phyloP scores from a whole-genome alignment of 2,329 filamentous ascomycete genomes.

The Diaporthe vexans region DNA sequence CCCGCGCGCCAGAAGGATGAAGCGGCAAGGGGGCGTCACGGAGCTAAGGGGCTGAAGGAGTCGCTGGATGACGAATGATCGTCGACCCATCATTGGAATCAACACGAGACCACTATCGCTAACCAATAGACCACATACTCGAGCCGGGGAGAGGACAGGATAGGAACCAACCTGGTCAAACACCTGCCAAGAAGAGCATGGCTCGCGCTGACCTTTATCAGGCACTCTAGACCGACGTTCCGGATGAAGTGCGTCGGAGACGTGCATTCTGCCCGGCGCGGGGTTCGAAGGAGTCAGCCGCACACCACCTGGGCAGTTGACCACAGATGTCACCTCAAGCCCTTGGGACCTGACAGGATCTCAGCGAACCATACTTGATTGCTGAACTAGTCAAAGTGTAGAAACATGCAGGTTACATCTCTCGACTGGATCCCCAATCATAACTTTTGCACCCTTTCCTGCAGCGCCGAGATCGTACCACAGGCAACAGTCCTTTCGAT shows the following conservation, averaged over 20 bases:
- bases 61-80: constrained; percentile 15
- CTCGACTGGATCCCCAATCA: too few relatives aligned
- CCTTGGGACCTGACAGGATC: background rate
- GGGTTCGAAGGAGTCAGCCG: background rate
- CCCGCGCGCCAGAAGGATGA: constrained; percentile 20
- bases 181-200: constrained; percentile 31
- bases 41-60: constrained; percentile 16
- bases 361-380: background rate
- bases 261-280: background rate
- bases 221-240: background rate
- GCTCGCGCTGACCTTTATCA: constrained; percentile 30
- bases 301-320: constrained; percentile 7
- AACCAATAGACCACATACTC: constrained; percentile 1
- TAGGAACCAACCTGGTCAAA: constrained; percentile 4
- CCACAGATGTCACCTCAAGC: background rate
- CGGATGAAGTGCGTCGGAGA: background rate
- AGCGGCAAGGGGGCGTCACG: background rate
- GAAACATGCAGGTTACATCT: too few relatives aligned
- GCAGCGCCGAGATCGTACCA: background rate
- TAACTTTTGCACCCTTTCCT: background rate
- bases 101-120: constrained; percentile 10
- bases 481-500: background rate
- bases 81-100: background rate
- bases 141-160: background rate
- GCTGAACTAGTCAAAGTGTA: background rate